Percentiles rank a stretch among this genome's conserved stretches.
Evolutionary conservation across 805 yeast species (phyloP).

Genomic region (Candida takata): DNA sequence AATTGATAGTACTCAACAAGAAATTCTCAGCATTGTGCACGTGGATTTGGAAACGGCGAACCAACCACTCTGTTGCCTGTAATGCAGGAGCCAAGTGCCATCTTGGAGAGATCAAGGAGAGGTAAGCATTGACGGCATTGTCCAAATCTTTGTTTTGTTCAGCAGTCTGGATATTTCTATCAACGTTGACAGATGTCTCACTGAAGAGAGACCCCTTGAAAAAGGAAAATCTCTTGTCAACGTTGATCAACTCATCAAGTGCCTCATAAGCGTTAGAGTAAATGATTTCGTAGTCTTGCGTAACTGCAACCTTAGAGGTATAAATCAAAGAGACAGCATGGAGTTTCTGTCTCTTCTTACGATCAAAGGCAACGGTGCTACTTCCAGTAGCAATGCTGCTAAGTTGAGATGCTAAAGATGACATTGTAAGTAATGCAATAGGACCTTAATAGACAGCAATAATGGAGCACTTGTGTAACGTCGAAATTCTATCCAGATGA

Average conservation of each 20-base stretch:
- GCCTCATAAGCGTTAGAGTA: conserved; percentile 70
- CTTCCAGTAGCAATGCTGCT: conserved; percentile 57
- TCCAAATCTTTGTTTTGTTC: conserved; percentile 74
- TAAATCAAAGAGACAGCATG: conserved; percentile 86
- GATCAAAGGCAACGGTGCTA: conserved; percentile 72
- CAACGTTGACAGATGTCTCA: conserved; percentile 71
- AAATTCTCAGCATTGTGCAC: conserved; percentile 70
- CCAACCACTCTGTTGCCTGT: conserved; percentile 89
- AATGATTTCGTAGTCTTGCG: conserved; percentile 86
- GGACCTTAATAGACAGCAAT: not conserved
- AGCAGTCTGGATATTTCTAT: conserved; percentile 72
- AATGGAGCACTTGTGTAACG: too few relatives aligned
- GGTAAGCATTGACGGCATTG: conserved; percentile 65
- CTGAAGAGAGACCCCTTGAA: conserved; percentile 74
- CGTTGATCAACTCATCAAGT: conserved; percentile 56
- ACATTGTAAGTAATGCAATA: conserved; percentile 22
- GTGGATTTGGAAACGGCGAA: conserved; percentile 84
- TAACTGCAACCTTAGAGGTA: conserved; percentile 82
- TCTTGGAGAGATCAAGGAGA: conserved; percentile 68
- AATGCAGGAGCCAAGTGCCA: conserved; percentile 70
- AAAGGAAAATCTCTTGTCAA: conserved; percentile 69
- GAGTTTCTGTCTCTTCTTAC: conserved; percentile 77
- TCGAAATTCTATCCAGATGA: too few relatives aligned
- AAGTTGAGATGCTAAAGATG: conserved; percentile 78
- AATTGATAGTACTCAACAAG: conserved; percentile 71